Evolutionary conservation across 352 stramenopile genomes (phyloP).

Genomic region (Pythium plurisporium): DNA sequence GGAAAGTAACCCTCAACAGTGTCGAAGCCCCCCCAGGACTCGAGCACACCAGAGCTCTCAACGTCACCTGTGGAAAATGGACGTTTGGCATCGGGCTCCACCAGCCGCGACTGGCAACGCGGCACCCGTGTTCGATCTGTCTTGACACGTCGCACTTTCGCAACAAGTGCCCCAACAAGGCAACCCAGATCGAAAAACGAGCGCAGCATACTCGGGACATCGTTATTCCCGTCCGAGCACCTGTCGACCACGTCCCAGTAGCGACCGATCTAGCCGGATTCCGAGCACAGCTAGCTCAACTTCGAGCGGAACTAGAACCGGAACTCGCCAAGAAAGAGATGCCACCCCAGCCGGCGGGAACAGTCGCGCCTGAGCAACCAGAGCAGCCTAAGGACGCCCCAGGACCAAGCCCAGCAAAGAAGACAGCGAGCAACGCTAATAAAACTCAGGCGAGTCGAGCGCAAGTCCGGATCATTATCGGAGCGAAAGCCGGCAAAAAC

Average conservation of each 20-base stretch:
- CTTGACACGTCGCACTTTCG: not conserved
- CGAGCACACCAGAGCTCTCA: not conserved
- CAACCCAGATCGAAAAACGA: not conserved
- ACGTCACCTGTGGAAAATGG: not conserved
- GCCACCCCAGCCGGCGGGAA: no score
- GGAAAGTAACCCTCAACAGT: conserved; percentile 4
- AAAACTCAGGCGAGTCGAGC: not conserved
- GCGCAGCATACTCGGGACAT: not conserved
- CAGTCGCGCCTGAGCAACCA: no score
- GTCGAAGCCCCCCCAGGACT: not conserved
- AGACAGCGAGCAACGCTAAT: not conserved
- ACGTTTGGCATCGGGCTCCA: not conserved
- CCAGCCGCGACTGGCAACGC: not conserved
- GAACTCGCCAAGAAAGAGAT: not conserved
- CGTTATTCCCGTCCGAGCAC: not conserved
- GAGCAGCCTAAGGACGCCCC: no score
- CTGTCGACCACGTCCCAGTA: not conserved
- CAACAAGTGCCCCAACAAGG: conserved; percentile 9
- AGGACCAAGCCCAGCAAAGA: no score
- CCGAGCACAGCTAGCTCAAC: not conserved
- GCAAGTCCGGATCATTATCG: not conserved
- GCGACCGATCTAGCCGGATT: not conserved
- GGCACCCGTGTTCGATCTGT: conserved; percentile 4
- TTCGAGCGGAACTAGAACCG: not conserved
- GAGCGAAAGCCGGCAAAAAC: not conserved